Evolutionary conservation across 495 filamentous ascomycete genomes (phyloP).

Genomic region (Friedmanniomyces endolithicus): DNA sequence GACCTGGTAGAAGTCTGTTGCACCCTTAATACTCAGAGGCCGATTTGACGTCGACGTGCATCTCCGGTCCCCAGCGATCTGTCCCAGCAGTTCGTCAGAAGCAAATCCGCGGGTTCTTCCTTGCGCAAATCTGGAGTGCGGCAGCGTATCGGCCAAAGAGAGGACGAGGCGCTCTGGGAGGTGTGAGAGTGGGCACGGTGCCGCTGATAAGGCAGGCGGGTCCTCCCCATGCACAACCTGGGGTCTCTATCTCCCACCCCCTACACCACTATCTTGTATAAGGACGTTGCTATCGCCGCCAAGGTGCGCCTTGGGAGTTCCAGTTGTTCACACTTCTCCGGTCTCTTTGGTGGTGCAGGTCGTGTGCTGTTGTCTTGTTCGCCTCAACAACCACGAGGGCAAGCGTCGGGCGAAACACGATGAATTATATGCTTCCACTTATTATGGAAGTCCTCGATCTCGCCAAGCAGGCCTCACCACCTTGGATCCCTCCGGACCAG

Average conservation of each 20-base stretch:
- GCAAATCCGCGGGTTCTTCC: slow-evolving; percentile 10
- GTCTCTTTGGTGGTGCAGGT: background rate
- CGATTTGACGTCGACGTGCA: slow-evolving; percentile 4
- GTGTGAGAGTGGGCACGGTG: background rate
- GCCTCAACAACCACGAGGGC: too few relatives aligned
- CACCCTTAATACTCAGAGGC: slow-evolving; percentile 4
- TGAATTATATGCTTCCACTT: background rate
- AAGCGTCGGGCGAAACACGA: background rate
- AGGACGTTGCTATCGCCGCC: background rate
- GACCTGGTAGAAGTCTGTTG: too few relatives aligned
- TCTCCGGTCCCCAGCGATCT: slow-evolving; percentile 5
- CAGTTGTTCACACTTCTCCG: background rate
- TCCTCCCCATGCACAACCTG: background rate
- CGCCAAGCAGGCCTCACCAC: background rate
- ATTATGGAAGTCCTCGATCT: background rate
- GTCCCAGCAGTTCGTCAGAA: background rate
- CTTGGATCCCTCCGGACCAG: background rate
- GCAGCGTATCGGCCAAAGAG: slow-evolving; percentile 2
- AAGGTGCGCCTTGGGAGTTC: background rate
- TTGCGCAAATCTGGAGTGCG: background rate
- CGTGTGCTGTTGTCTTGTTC: too few relatives aligned
- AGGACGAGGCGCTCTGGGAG: background rate
- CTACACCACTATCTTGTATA: background rate
- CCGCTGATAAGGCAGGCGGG: slow-evolving; percentile 2
- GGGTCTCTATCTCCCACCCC: background rate